Percentiles rank a stretch among this genome's conserved stretches.
Evolutionary conservation across 768 basidiomycete species (phyloP).

Genomic region (Trametes cubensis): DNA sequence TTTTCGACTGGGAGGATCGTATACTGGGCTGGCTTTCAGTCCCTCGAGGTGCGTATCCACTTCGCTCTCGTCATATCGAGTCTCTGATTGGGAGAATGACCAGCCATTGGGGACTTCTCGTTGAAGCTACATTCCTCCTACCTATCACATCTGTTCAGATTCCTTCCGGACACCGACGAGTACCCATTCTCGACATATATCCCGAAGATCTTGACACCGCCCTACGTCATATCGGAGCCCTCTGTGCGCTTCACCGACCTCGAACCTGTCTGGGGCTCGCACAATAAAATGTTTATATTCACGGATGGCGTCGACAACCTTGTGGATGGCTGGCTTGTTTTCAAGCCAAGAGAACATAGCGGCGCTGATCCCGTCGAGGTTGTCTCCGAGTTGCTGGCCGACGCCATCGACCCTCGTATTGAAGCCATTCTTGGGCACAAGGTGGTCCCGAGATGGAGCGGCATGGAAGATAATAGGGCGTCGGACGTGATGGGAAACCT

Average conservation of each 20-base stretch:
- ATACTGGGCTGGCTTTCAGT: slow-evolving; percentile 5
- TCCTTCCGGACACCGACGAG: background rate
- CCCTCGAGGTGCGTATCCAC: slow-evolving; percentile 1
- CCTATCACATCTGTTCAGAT: slow-evolving; percentile 4
- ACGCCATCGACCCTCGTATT: background rate
- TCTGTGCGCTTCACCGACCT: slow-evolving; percentile 11
- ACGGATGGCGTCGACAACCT: slow-evolving; percentile 16
- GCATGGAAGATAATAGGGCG: slow-evolving; percentile 4
- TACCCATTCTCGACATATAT: background rate
- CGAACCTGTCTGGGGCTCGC: background rate
- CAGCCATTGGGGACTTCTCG: slow-evolving; percentile 15
- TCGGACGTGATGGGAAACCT: slow-evolving; percentile 9
- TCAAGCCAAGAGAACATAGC: background rate
- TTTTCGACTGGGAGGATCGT: slow-evolving; percentile 5
- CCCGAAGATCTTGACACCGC: slow-evolving; percentile 6
- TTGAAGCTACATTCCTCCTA: slow-evolving; percentile 5
- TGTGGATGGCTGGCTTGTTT: slow-evolving; percentile 10
- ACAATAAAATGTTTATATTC: slow-evolving; percentile 6
- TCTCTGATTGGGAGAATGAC: background rate
- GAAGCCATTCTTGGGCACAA: slow-evolving; percentile 2
- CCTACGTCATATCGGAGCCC: slow-evolving; percentile 9
- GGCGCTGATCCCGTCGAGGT: slow-evolving; percentile 7
- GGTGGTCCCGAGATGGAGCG: slow-evolving; percentile 7
- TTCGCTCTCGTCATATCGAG: no score
- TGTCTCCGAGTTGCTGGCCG: slow-evolving; percentile 4